A percentile compares a stretch with the other conserved stretches of the same genome.
phyloP scores from a whole-genome alignment of 805 yeast species.

The Candida pini region DNA sequence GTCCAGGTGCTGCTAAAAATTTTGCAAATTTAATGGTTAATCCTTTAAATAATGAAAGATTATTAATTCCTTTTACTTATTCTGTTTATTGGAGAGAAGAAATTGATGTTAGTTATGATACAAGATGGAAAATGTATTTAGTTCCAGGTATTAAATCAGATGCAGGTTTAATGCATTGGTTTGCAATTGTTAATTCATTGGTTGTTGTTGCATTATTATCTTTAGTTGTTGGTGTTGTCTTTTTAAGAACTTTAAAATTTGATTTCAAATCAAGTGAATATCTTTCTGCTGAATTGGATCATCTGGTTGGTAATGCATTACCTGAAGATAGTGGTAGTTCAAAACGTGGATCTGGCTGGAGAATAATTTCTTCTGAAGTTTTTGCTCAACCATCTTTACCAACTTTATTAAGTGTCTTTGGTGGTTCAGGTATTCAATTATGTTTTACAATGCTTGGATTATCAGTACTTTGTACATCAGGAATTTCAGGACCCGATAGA shows the following conservation, averaged over 20 bases:
- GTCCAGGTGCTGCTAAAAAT: slow-evolving; percentile 70
- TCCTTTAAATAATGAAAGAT: slow-evolving; percentile 33
- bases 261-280: slow-evolving; percentile 32
- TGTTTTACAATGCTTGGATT: slow-evolving; percentile 61
- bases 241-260: slow-evolving; percentile 48
- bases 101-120: slow-evolving; percentile 51
- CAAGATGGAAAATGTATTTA: slow-evolving; percentile 66
- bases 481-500: slow-evolving; percentile 56
- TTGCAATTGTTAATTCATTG: slow-evolving; percentile 66
- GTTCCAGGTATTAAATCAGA: slow-evolving; percentile 39
- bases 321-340: slow-evolving; percentile 2
- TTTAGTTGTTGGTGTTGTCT: slow-evolving; percentile 57
- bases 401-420: slow-evolving; percentile 46
- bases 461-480: slow-evolving; percentile 50
- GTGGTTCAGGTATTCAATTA: slow-evolving; percentile 73
- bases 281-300: slow-evolving; percentile 12
- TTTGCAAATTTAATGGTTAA: slow-evolving; percentile 53
- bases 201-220: slow-evolving; percentile 59
- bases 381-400: slow-evolving; percentile 46
- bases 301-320: slow-evolving; percentile 8
- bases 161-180: slow-evolving; percentile 63
- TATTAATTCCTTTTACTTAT: slow-evolving; percentile 68
- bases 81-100: slow-evolving; percentile 90
- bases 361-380: slow-evolving; percentile 47
- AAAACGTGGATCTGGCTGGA: slow-evolving; percentile 39